Evolutionary conservation across 177 flowering plant species (phyloP).

Genomic region (Vitis hybrid): DNA sequence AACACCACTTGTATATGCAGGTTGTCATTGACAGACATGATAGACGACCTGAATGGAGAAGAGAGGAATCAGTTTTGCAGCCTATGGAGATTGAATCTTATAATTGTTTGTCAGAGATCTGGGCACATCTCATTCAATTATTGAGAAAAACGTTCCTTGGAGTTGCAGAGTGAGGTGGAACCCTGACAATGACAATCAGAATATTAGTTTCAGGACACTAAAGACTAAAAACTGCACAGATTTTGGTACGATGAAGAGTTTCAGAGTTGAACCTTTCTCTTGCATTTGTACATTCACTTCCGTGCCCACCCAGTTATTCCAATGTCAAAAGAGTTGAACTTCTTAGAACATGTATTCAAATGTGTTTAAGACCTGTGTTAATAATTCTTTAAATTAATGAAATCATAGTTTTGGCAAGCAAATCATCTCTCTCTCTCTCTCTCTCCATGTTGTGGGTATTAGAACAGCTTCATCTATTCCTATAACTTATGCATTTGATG

Average conservation of each 20-base stretch:
- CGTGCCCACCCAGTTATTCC: not conserved
- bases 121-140: not conserved
- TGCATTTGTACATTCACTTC: slow-evolving; percentile 10
- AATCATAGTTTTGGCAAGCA: not conserved
- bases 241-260: slow-evolving; percentile 15
- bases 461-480: too few relatives aligned
- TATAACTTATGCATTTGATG: too few relatives aligned
- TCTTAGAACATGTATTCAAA: slow-evolving; percentile 5
- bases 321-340: not conserved
- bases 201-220: slow-evolving; percentile 1
- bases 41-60: not conserved
- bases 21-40: slow-evolving; percentile 1
- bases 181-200: not conserved
- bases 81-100: not conserved
- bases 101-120: not conserved
- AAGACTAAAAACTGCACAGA: slow-evolving; percentile 13
- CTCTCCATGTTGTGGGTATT: not conserved
- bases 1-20: not conserved
- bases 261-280: slow-evolving; percentile 3
- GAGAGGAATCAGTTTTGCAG: slow-evolving; percentile 3
- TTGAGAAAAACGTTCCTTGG: not conserved
- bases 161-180: not conserved
- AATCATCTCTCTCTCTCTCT: not conserved
- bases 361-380: slow-evolving; percentile 1
- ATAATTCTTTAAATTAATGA: slow-evolving; percentile 17